Evolutionary conservation across 2,329 filamentous ascomycete species (phyloP).

Genomic region (Biscogniauxia sp.): DNA sequence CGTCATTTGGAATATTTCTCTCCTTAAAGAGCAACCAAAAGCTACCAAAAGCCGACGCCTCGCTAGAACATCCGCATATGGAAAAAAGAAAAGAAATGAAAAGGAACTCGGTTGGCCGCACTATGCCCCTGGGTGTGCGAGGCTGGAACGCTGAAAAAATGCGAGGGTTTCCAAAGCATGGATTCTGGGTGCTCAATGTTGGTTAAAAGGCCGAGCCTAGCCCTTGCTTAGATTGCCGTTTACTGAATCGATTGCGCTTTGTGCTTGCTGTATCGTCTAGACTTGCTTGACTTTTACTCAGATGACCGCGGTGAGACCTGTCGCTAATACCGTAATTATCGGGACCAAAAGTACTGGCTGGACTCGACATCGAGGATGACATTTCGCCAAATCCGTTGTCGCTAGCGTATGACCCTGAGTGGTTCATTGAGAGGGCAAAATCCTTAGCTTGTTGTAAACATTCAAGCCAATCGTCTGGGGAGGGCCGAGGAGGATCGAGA

Average conservation of each 20-base stretch:
- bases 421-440: slow-evolving; percentile 72
- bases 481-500: slow-evolving; percentile 58
- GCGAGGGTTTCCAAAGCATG: slow-evolving; percentile 12
- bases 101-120: slow-evolving; percentile 17
- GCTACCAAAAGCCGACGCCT: slow-evolving; percentile 33
- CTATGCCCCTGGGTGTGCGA: slow-evolving; percentile 10
- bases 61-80: slow-evolving; percentile 34
- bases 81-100: too few relatives aligned
- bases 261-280: slow-evolving; percentile 47
- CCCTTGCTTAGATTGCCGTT: slow-evolving; percentile 92
- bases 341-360: slow-evolving; percentile 67
- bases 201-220: slow-evolving; percentile 78
- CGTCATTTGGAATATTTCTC: slow-evolving; percentile 20
- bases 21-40: slow-evolving; percentile 28
- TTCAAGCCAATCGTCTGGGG: slow-evolving; percentile 90
- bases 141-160: slow-evolving; percentile 9
- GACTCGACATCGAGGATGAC: slow-evolving; percentile 71
- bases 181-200: slow-evolving; percentile 4
- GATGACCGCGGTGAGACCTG: slow-evolving; percentile 53
- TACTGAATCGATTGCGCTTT: slow-evolving; percentile 75
- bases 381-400: slow-evolving; percentile 68
- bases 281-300: slow-evolving; percentile 58
- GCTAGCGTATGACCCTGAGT: slow-evolving; percentile 61
- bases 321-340: slow-evolving; percentile 50
- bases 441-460: slow-evolving; percentile 83